Percentiles rank a stretch among this genome's conserved stretches.
Evolutionary conservation across 352 stramenopile species (phyloP).

Genomic region (Globisporangium irregulare): DNA sequence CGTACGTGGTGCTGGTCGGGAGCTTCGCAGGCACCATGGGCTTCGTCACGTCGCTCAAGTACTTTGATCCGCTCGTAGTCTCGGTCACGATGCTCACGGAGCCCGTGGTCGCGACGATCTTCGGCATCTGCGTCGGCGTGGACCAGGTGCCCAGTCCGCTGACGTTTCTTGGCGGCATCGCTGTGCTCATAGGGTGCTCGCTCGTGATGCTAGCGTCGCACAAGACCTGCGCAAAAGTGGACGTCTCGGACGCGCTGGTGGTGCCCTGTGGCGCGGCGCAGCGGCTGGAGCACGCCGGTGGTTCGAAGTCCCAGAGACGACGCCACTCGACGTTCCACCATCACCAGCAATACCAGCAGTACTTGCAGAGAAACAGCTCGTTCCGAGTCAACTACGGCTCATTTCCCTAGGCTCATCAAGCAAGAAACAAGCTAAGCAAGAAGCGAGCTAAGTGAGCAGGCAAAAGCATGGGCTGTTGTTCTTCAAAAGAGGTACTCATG

Average conservation of each 20-base stretch:
- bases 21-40: slow-evolving; percentile 50
- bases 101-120: slow-evolving; percentile 43
- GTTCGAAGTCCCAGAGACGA: background rate
- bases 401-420: slow-evolving; percentile 13
- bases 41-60: slow-evolving; percentile 50
- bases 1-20: slow-evolving; percentile 47
- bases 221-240: slow-evolving; percentile 29
- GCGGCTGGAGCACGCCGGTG: background rate
- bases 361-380: background rate
- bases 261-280: background rate
- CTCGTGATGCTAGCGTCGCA: slow-evolving; percentile 43
- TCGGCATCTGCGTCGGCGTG: slow-evolving; percentile 42
- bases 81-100: slow-evolving; percentile 57
- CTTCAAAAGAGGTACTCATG: background rate
- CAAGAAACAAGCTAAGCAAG: background rate
- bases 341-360: slow-evolving; percentile 10
- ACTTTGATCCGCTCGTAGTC: slow-evolving; percentile 59
- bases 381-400: slow-evolving; percentile 24
- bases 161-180: slow-evolving; percentile 39
- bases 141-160: slow-evolving; percentile 30
- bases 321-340: slow-evolving; percentile 15
- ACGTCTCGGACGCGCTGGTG: slow-evolving; percentile 37
- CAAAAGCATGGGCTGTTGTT: background rate
- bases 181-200: slow-evolving; percentile 36
- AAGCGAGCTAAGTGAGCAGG: background rate